A percentile compares a stretch with the other conserved stretches of the same genome.
These are phyloP conservation scores for Aspergillus aculeatinus DNA, from an alignment of 2,329 filamentous ascomycete genomes.

Conservation along the genomic window DNA sequence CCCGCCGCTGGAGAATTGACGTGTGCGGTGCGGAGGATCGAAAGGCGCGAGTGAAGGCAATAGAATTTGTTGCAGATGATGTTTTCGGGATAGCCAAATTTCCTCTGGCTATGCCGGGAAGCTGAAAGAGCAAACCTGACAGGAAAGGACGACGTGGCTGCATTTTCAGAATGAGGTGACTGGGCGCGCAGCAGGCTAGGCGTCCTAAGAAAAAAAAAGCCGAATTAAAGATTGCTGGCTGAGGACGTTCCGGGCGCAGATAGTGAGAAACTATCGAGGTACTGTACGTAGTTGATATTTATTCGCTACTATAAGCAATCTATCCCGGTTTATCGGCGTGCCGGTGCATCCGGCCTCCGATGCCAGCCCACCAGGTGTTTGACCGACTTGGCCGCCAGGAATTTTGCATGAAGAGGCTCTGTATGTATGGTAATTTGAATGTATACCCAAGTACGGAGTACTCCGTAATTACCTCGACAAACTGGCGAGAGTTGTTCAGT, in stretches of 20 bases:
- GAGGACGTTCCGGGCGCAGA: slow-evolving; percentile 13
- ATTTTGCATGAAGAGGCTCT: background rate
- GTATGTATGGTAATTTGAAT: background rate
- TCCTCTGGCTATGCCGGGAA: slow-evolving; percentile 7
- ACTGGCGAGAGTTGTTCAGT: background rate
- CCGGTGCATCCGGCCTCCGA: slow-evolving; percentile 5
- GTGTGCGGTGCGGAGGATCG: background rate
- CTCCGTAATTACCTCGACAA: background rate
- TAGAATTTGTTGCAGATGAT: background rate
- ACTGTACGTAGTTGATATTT: background rate
- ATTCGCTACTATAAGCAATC: background rate
- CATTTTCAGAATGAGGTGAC: slow-evolving; percentile 7
- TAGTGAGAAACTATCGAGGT: background rate
- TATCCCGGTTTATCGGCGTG: slow-evolving; percentile 9
- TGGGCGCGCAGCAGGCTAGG: background rate
- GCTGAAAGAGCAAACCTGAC: slow-evolving; percentile 25
- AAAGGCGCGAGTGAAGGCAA: background rate
- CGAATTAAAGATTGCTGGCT: background rate
- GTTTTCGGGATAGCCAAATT: background rate
- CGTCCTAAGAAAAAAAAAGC: background rate
- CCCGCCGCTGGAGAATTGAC: background rate
- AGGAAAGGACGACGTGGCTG: slow-evolving; percentile 11
- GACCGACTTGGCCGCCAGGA: too few species aligned
- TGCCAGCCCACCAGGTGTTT: background rate
- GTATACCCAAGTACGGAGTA: too few species aligned